These are phyloP conservation scores for Aspergillus intermedius DNA, from an alignment of 2,329 filamentous ascomycete genomes.

Conservation along the genomic window DNA sequence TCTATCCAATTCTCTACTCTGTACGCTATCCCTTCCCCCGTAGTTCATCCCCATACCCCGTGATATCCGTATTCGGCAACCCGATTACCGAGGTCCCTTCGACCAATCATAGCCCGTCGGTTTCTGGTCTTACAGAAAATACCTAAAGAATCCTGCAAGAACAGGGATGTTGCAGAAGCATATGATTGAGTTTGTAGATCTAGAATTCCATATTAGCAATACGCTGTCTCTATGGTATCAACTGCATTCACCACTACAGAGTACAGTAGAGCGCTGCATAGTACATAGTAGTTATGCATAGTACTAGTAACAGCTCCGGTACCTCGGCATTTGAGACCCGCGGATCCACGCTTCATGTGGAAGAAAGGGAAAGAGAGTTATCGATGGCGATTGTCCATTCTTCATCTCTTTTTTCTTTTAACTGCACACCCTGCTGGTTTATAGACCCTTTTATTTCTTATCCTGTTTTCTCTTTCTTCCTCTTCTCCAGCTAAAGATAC, in stretches of 20 bases:
- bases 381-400: slow-evolving; percentile 3
- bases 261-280: neutral
- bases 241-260: no score
- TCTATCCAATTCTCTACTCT: no score
- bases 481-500: slow-evolving; percentile 3
- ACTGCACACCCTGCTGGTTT: neutral
- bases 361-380: slow-evolving; percentile 9
- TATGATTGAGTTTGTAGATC: no score
- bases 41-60: neutral
- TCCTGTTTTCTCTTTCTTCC: slow-evolving; percentile 2
- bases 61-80: no score
- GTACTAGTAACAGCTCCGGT: neutral
- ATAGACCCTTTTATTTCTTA: neutral
- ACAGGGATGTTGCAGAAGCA: no score
- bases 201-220: no score
- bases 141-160: no score
- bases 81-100: no score
- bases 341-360: slow-evolving; percentile 30
- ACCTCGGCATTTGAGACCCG: slow-evolving; percentile 28
- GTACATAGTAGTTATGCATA: neutral
- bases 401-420: slow-evolving; percentile 5
- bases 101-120: no score
- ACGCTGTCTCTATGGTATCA: no score
- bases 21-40: no score
- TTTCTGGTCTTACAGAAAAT: no score